Conservation (phyloP, 1,284 basidiomycete species). For the Pseudozyma hubeiensis region DNA sequence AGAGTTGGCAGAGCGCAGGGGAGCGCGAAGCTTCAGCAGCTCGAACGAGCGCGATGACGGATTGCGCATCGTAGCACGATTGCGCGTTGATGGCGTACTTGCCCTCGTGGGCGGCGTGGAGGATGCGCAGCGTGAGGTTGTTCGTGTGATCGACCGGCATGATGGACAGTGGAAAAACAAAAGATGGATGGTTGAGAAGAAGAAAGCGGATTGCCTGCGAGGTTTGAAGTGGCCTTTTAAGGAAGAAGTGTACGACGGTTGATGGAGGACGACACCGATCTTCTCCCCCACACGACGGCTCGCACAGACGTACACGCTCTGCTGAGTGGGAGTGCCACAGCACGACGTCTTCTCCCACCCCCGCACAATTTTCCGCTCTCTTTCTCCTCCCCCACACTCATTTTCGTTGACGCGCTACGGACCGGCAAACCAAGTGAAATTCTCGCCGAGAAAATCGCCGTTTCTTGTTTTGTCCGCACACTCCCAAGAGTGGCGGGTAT, state of each 20-base stretch:
- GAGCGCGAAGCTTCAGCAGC: constrained; percentile 35
- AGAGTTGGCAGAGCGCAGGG: constrained; percentile 43
- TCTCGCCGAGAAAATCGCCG: background rate
- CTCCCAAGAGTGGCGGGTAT: background rate
- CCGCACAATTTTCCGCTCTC: no score
- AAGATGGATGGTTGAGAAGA: background rate
- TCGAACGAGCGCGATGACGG: constrained; percentile 40
- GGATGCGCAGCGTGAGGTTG: constrained; percentile 47
- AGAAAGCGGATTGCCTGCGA: no score
- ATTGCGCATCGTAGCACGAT: constrained; percentile 42
- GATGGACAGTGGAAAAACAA: background rate
- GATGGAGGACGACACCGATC: no score
- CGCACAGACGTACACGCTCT: no score
- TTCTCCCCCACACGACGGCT: no score
- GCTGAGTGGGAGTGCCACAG: no score
- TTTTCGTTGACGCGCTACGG: background rate
- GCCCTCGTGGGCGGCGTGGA: constrained; percentile 27
- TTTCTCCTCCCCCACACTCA: constrained; percentile 4
- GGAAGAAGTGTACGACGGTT: no score
- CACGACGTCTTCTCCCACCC: no score
- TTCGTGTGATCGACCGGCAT: constrained; percentile 24
- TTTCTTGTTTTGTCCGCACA: background rate
- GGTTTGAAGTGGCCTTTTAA: no score
- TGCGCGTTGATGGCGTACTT: constrained; percentile 48
- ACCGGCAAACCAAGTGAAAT: constrained; percentile 1